Evolutionary conservation across 2,329 filamentous ascomycete genomes (phyloP).

Genomic region (Cadophora gregata): DNA sequence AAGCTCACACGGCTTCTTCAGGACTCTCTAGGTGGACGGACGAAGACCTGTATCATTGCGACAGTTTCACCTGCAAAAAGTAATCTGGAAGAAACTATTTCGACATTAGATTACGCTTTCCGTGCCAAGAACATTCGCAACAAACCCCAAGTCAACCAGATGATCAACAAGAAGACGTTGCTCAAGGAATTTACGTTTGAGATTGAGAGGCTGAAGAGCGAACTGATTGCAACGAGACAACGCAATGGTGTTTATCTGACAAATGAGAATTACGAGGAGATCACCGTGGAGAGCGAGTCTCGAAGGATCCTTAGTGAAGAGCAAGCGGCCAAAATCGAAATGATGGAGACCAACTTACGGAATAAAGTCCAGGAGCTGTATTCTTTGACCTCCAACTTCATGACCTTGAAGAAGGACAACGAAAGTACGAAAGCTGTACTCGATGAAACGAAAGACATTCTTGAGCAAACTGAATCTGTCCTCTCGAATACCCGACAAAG

Average conservation of each 20-base stretch:
- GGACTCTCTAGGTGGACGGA: slow-evolving; percentile 93
- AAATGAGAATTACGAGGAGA: slow-evolving; percentile 86
- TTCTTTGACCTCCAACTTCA: slow-evolving; percentile 83
- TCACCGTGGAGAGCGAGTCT: slow-evolving; percentile 91
- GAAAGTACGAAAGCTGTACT: slow-evolving; percentile 75
- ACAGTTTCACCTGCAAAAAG: slow-evolving; percentile 93
- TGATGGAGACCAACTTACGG: slow-evolving; percentile 85
- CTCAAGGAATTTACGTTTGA: slow-evolving; percentile 89
- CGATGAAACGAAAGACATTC: slow-evolving; percentile 78
- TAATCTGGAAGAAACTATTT: slow-evolving; percentile 97
- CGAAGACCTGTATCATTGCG: slow-evolving; percentile 98
- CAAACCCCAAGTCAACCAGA: slow-evolving; percentile 92
- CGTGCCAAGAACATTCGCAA: slow-evolving; percentile 98
- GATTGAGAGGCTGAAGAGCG: slow-evolving; percentile 93
- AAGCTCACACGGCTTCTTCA: slow-evolving; percentile 94
- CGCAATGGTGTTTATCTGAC: slow-evolving; percentile 95
- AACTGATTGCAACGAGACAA: slow-evolving; percentile 89
- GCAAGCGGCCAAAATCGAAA: slow-evolving; percentile 89
- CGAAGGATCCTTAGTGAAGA: slow-evolving; percentile 90
- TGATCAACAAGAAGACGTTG: slow-evolving; percentile 91
- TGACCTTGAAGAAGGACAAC: slow-evolving; percentile 86
- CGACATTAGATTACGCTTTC: slow-evolving; percentile 96
- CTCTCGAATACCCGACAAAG: slow-evolving; percentile 76
- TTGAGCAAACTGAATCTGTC: slow-evolving; percentile 88
- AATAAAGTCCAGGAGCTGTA: slow-evolving; percentile 96